Base-by-base conservation (phyloP, 306 rosid genomes). In the Dicorynia guianensis region DNA sequence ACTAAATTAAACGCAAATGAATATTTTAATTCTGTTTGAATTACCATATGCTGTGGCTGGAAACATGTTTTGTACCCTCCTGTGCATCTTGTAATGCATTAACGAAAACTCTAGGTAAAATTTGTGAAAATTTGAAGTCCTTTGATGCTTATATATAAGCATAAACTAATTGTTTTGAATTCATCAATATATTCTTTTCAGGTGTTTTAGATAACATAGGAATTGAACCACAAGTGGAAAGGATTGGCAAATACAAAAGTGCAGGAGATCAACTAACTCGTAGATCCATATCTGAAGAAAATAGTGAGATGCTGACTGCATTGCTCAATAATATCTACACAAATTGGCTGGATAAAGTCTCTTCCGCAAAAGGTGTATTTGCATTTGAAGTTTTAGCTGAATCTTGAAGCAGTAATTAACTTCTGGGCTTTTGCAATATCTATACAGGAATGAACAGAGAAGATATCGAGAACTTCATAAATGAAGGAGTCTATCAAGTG, bases 241-340 rank as follows among this genome's bases (percentile, higher is more conserved):
- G 91, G 87, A 83, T 95, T 80, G 99, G 99, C 57, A 95, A 92
- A 78, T 95, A 90, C 83, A 92, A 95, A 89, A 94, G 97, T 75
- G 87, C 94, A 5, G 99, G 96, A 47, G 99, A 95, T 87, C 97
- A 87, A 69, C 96, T 95, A 46, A 80, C 84, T 19, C 86, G 95
- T 57, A 95, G 69, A 74, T 82, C 87, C 44, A 89, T 95, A 86
- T 83, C 97, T 44, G 86, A 90, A 66, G 97, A 89, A 78, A 88
- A 86, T 39, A 87, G 90, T 71, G 99, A 89, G 89, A 89, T 92
- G 99, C 73, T 95, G 83, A 90, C 89, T 35, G 76, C 92, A 33
- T 82, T 95, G 84, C 97, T 95, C 15, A 97, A 95, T 77, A 95
- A 95, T 68, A 89, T 95, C 84, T 86, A 87, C 75, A 83, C 76